phyloP scores from a whole-genome alignment of 2,329 filamentous ascomycete species.

The Fusarium sp. region DNA sequence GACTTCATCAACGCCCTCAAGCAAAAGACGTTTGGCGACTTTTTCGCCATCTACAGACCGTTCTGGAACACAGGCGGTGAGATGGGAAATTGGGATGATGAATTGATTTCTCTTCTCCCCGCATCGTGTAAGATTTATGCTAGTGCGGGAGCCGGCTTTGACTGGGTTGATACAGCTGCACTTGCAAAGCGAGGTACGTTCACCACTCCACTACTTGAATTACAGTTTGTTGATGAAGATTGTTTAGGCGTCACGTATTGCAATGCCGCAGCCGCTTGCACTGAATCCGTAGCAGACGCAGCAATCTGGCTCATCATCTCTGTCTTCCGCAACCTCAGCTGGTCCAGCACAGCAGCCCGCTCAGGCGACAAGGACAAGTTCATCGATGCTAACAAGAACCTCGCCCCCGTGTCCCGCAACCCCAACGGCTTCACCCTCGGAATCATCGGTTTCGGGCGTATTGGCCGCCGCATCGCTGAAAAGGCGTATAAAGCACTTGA shows the following conservation, averaged over 20 bases:
- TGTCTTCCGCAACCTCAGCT: slow-evolving; percentile 39
- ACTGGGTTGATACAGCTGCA: slow-evolving; percentile 40
- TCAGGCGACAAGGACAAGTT: slow-evolving; percentile 40
- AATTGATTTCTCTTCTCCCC: slow-evolving; percentile 35
- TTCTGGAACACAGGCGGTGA: slow-evolving; percentile 43
- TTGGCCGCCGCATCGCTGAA: slow-evolving; percentile 40
- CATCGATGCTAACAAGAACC: slow-evolving; percentile 36
- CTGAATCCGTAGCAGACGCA: slow-evolving; percentile 40
- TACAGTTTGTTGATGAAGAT: too few species aligned
- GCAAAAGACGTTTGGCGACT: slow-evolving; percentile 36
- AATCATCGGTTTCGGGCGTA: slow-evolving; percentile 40
- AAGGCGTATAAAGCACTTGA: slow-evolving; percentile 41
- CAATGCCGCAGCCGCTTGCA: slow-evolving; percentile 41
- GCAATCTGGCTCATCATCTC: slow-evolving; percentile 44
- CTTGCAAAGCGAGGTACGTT: slow-evolving; percentile 36
- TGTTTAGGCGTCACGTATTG: slow-evolving; percentile 34
- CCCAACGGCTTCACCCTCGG: slow-evolving; percentile 39
- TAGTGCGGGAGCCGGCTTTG: slow-evolving; percentile 41
- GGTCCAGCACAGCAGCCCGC: slow-evolving; percentile 39
- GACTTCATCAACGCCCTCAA: slow-evolving; percentile 41
- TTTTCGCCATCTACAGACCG: slow-evolving; percentile 40
- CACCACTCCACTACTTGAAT: not conserved
- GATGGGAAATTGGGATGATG: slow-evolving; percentile 43
- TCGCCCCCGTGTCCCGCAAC: slow-evolving; percentile 39
- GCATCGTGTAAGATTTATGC: slow-evolving; percentile 39